A percentile compares a stretch with the other conserved stretches of the same genome.
Evolutionary conservation across 106 monocot genomes (phyloP).

Genomic region (Dendrobium nobile): DNA sequence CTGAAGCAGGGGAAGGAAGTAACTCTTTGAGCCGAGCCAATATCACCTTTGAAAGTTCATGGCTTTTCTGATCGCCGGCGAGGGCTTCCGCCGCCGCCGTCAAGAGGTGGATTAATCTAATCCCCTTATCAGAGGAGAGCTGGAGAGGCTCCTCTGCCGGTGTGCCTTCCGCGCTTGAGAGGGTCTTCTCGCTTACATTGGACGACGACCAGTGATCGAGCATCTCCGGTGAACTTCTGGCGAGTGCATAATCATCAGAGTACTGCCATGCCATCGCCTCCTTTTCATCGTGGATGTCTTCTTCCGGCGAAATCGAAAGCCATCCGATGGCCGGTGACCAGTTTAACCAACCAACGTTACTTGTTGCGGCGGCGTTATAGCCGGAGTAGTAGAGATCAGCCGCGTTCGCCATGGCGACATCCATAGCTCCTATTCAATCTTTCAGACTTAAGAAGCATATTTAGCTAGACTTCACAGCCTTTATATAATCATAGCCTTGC

Average conservation of each 20-base stretch:
- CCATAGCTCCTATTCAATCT: not conserved
- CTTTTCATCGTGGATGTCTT: not conserved
- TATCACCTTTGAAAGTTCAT: conserved; percentile 43
- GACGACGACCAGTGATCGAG: not conserved
- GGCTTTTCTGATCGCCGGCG: conserved; percentile 7
- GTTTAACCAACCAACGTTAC: not conserved
- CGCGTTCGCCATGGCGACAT: not conserved
- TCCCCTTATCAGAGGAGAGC: not conserved
- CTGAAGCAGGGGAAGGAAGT: not conserved
- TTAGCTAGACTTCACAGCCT: too few relatives aligned
- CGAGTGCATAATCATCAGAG: not conserved
- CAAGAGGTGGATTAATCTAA: conserved; percentile 34
- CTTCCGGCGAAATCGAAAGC: not conserved
- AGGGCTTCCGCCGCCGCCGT: conserved; percentile 35
- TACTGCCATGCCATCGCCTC: not conserved
- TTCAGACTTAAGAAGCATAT: not conserved
- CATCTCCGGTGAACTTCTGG: not conserved
- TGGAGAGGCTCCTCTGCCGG: not conserved
- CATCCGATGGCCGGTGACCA: not conserved
- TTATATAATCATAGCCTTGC: not conserved
- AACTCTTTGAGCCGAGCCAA: conserved; percentile 64
- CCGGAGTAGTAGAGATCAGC: not conserved
- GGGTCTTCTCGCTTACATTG: not conserved
- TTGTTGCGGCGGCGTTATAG: too few relatives aligned
- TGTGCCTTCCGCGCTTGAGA: not conserved